Percentiles rank a stretch among this genome's conserved stretches.
These are phyloP conservation scores for Tuber magnatum DNA, from an alignment of 495 filamentous ascomycete genomes.

Conservation along the genomic window DNA sequence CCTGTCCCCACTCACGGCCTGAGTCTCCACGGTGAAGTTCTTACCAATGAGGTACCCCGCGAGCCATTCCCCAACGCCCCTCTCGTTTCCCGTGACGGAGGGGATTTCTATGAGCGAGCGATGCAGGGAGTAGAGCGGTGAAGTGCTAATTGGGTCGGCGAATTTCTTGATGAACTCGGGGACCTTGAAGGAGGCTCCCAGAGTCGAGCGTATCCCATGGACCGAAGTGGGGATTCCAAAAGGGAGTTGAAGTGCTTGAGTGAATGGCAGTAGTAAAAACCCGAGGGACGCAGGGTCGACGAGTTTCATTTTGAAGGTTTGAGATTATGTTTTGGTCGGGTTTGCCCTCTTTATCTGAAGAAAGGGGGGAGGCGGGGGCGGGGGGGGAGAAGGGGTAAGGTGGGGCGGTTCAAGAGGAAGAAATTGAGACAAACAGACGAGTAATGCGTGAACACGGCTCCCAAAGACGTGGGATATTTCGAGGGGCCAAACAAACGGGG, in stretches of 20 bases:
- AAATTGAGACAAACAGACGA: constrained; percentile 1
- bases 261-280: background rate
- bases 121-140: constrained; percentile 66
- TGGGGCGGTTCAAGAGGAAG: background rate
- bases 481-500: background rate
- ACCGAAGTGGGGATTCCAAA: background rate
- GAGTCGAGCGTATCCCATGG: background rate
- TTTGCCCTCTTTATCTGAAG: background rate
- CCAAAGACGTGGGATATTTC: background rate
- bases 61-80: constrained; percentile 61
- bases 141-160: constrained; percentile 34
- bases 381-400: background rate
- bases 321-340: background rate
- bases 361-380: background rate
- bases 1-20: constrained; percentile 47
- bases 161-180: constrained; percentile 36
- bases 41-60: constrained; percentile 57
- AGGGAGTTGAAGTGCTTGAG: background rate
- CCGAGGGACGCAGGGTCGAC: background rate
- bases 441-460: constrained; percentile 3
- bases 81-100: constrained; percentile 70
- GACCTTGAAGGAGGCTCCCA: constrained; percentile 24
- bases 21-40: constrained; percentile 61
- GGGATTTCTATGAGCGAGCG: constrained; percentile 64
- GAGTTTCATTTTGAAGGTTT: constrained; percentile 4